Base-by-base conservation (phyloP, 495 filamentous ascomycete genomes). In the Cercophora sp. region DNA sequence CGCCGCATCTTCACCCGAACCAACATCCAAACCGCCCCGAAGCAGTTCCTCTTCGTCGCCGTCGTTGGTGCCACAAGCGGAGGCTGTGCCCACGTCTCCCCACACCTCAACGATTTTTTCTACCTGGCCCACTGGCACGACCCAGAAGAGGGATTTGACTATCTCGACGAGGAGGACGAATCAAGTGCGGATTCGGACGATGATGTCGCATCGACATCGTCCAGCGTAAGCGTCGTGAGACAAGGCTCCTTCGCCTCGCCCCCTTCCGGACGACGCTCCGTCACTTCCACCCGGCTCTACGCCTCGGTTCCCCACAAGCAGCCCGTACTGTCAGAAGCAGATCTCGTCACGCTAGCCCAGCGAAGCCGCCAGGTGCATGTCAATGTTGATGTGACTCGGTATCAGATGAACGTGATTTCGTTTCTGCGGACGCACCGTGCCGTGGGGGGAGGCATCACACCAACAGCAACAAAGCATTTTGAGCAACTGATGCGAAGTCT, bases 121-220 rank as follows among this genome's bases (percentile, higher is more conserved):
- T 88, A 91, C 61, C 82, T 98, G 15, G 91, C 89, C 0, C 90
- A 96, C 67, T 88, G 83, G 69, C 91, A 98, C 62, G 76, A 85
- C 27, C 73, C 79, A 3, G 79, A 90, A 13, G 83, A 91, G 64
- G 88, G 84, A 0, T 86, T 87, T 49, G 74, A 79, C 1, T 83
- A 92, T 53, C 65, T 88, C 1, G 86, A 93, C 56, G 82, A 85
- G 18, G 57, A 60, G 29, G 5, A 41, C 13, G 37, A 40, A 8
- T 24, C 5, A 29, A 10, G 37, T 19, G n/a, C 23, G 9, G 27
- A 48, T 15, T 51, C 54, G 4, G 62, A 58, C 6, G 26, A 48
- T 2, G 53, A 61, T 8, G 41, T 9, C 19, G 54, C 54, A 2
- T 69, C 65, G 25, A 68, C 61, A 15, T 51, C 47, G 18, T 68